Conservation (phyloP, 2,329 filamentous ascomycete species). For the Pyrenophora tritici-repentis region DNA sequence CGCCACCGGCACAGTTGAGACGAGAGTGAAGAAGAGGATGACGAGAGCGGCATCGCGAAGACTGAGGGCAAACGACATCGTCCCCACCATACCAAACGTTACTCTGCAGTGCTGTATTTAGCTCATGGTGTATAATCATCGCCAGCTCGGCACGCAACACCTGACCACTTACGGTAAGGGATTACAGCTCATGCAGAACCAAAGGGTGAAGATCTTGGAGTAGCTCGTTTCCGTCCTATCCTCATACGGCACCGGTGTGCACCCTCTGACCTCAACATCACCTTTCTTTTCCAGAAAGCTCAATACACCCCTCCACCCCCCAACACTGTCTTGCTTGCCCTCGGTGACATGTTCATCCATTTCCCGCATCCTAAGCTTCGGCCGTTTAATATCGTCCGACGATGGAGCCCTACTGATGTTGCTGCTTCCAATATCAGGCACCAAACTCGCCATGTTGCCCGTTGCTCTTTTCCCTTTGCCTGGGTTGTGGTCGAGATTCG, state of each 20-base stretch:
- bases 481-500: background rate
- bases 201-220: slow-evolving; percentile 64
- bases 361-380: slow-evolving; percentile 1
- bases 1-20: slow-evolving; percentile 60
- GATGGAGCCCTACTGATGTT: slow-evolving; percentile 2
- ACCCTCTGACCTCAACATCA: slow-evolving; percentile 50
- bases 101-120: slow-evolving; percentile 48
- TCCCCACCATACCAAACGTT: slow-evolving; percentile 67
- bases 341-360: slow-evolving; percentile 10
- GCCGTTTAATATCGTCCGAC: slow-evolving; percentile 10
- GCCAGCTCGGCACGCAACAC: no score
- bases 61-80: slow-evolving; percentile 59
- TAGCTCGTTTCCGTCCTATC: slow-evolving; percentile 60
- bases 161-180: slow-evolving; percentile 58
- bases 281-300: slow-evolving; percentile 28
- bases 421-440: background rate
- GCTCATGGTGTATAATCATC: background rate
- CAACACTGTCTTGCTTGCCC: slow-evolving; percentile 18
- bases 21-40: slow-evolving; percentile 66
- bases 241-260: slow-evolving; percentile 61
- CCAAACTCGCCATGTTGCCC: background rate
- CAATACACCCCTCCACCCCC: slow-evolving; percentile 22
- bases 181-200: slow-evolving; percentile 63
- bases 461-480: background rate
- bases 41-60: slow-evolving; percentile 63